Evolutionary conservation across 1,139 yeast species (phyloP), one percentile per base, ranked within the genome.

Genomic region (Candida glucosophila): DNA sequence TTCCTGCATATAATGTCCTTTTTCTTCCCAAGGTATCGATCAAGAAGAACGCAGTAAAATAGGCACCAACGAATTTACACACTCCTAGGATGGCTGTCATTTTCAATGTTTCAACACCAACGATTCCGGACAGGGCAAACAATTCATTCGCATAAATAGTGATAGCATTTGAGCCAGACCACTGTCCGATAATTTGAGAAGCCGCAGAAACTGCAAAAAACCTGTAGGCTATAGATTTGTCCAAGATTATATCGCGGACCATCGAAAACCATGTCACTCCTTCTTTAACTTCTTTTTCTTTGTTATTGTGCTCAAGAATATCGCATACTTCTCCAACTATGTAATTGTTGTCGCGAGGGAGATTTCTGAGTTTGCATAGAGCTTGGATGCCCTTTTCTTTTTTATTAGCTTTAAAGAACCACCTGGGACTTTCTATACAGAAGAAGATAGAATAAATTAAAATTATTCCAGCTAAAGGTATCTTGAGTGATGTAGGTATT

Each of bases 211-310:
- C 15, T 37, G 25, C 9, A 13, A 41, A 25, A 25, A 22, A 49
- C 47, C 63, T 80, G 80, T 0, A 80, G 80, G 4, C 75, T 52
- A 10, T 36, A 32, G 15, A 28, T 31, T 24, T 41, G 35, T 12
- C 44, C 44, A 21, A 41, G 34, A 46, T 77, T 78, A 36, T 77
- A 76, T 9, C 86, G 85, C 2, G 80, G 68, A 41, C 77, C 86
- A 43, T 77, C 86, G 38, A 76, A 59, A 6, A 74, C 70, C 47
- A 77, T 83, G 20, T 39, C 34, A 23, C 35, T 29, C 29, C 42
- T 36, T 25, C 18, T 20, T 52, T 34, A 7, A 30, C 37, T 10
- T 30, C 28, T 17, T 40, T 41, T 24, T 45, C 38, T 6, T 41
- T 47, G 5, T 41, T 37, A n/a, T 44, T 35, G 23, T 55, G 55